A percentile compares a stretch with the other conserved stretches of the same genome.
Conservation (phyloP, 345 rosid genomes). For the Bruguiera parviflora region DNA sequence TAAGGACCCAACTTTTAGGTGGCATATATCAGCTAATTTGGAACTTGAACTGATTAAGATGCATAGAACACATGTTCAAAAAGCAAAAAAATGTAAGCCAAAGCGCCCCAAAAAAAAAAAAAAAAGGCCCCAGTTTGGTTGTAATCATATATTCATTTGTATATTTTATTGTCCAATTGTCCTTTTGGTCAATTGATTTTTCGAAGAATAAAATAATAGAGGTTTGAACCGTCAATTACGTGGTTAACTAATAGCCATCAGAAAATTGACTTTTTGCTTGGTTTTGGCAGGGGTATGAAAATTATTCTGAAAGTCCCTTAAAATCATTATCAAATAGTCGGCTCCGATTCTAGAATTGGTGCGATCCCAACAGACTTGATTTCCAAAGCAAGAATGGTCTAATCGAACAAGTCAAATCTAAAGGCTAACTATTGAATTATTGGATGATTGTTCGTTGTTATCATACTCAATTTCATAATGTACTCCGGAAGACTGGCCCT, state of each 20-base stretch:
- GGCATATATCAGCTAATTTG: too few relatives aligned
- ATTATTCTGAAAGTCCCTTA: neutral
- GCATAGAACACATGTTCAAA: too few relatives aligned
- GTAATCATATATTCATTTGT: too few relatives aligned
- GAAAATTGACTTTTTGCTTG: neutral
- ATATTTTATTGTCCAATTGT: too few relatives aligned
- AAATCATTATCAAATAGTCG: neutral
- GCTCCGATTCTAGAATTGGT: neutral
- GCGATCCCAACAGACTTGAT: neutral
- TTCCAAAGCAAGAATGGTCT: neutral
- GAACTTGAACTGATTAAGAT: too few relatives aligned
- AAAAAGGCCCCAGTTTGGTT: too few relatives aligned
- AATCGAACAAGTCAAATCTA: neutral
- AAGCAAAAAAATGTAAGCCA: too few relatives aligned
- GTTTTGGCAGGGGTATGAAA: neutral
- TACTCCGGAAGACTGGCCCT: too few relatives aligned
- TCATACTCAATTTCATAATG: neutral
- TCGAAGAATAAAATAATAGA: too few relatives aligned
- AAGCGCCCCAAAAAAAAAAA: too few relatives aligned
- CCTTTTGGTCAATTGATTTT: too few relatives aligned
- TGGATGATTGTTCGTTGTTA: neutral
- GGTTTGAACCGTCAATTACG: neutral
- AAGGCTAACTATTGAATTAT: neutral
- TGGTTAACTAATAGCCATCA: neutral
- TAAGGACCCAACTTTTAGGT: too few relatives aligned